Evolutionary conservation across 2,329 filamentous ascomycete species (phyloP).

Genomic region (Clonostachys rhizophaga): DNA sequence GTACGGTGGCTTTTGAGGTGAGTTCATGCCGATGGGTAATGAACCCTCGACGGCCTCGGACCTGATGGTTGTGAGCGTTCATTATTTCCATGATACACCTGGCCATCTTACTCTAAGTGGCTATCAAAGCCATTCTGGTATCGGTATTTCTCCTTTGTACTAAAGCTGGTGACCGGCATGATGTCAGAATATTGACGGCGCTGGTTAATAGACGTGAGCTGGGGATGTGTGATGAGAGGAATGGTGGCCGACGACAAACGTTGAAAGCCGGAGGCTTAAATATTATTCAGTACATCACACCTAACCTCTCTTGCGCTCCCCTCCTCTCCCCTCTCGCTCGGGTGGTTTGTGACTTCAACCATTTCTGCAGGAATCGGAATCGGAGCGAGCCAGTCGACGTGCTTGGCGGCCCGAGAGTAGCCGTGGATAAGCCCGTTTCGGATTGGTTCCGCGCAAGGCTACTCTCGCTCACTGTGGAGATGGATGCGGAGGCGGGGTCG

Average conservation of each 20-base stretch:
- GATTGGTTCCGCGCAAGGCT: too few species aligned
- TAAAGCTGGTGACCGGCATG: conserved; percentile 48
- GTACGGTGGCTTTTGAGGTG: conserved; percentile 72
- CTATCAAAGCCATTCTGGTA: conserved; percentile 77
- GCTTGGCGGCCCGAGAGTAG: conserved; percentile 14
- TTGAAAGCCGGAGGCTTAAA: not conserved
- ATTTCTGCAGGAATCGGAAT: too few species aligned
- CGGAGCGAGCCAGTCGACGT: too few species aligned
- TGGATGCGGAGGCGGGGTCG: too few species aligned
- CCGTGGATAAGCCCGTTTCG: conserved; percentile 8
- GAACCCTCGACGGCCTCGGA: conserved; percentile 73
- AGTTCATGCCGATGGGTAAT: conserved; percentile 72
- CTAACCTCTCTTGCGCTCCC: too few species aligned
- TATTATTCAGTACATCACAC: too few species aligned
- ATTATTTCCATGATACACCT: not conserved
- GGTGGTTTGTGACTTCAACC: too few species aligned
- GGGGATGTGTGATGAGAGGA: not conserved
- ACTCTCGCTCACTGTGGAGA: too few species aligned
- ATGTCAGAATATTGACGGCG: conserved; percentile 5
- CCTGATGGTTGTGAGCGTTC: conserved; percentile 30
- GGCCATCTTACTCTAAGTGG: conserved; percentile 60
- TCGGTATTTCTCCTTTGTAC: conserved; percentile 54
- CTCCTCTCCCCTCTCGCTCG: too few species aligned
- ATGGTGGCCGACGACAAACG: not conserved
- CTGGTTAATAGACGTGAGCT: not conserved